Evolutionary conservation across 1,284 basidiomycete species (phyloP).

Genomic region (Ustilago bromivora): DNA sequence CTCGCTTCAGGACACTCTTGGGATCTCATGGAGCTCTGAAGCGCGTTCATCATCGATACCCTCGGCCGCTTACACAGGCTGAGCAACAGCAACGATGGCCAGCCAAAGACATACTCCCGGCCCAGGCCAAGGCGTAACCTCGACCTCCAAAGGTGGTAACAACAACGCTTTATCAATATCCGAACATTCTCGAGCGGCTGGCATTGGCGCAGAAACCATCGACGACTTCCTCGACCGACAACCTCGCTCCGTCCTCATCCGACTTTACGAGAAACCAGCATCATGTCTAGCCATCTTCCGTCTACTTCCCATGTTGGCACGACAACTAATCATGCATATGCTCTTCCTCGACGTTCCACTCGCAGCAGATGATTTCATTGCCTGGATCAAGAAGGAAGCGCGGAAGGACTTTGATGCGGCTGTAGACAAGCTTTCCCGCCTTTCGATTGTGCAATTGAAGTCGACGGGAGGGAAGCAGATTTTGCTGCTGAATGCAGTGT

Average conservation of each 20-base stretch:
- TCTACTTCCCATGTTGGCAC: slow-evolving; percentile 84
- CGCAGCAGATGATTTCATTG: slow-evolving; percentile 78
- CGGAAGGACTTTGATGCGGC: slow-evolving; percentile 71
- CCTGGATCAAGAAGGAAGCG: slow-evolving; percentile 79
- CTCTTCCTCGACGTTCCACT: slow-evolving; percentile 90
- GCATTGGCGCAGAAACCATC: slow-evolving; percentile 66
- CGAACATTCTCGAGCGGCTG: slow-evolving; percentile 40
- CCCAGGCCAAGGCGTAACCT: slow-evolving; percentile 38
- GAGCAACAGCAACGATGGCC: slow-evolving; percentile 14
- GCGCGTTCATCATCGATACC: neutral
- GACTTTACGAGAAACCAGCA: slow-evolving; percentile 88
- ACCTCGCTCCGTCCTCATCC: slow-evolving; percentile 82
- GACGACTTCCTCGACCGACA: slow-evolving; percentile 85
- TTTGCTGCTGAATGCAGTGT: slow-evolving; percentile 71
- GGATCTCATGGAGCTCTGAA: neutral
- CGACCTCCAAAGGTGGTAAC: slow-evolving; percentile 28
- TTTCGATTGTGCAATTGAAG: slow-evolving; percentile 56
- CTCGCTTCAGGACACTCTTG: too few relatives aligned
- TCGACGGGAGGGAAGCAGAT: slow-evolving; percentile 25
- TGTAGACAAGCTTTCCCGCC: slow-evolving; percentile 40
- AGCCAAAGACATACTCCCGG: slow-evolving; percentile 34
- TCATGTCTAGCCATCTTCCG: slow-evolving; percentile 94
- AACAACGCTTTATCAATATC: slow-evolving; percentile 37
- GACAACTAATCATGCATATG: slow-evolving; percentile 90
- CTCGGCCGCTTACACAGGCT: neutral